Conservation (phyloP, 2,329 filamentous ascomycete species). For the Colletotrichum tabaci region DNA sequence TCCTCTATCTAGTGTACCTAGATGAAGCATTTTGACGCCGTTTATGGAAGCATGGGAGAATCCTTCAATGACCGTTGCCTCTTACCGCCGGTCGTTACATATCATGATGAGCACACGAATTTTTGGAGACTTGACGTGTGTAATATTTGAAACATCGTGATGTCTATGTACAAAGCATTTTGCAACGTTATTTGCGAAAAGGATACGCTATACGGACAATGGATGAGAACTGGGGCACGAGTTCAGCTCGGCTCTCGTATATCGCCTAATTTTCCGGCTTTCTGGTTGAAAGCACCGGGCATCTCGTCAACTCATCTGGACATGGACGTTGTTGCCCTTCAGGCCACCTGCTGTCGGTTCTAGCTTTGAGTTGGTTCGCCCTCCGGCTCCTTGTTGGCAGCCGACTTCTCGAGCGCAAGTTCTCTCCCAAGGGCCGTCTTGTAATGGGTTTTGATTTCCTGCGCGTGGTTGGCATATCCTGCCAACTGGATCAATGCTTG, state of each 20-base stretch:
- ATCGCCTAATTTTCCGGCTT: background rate
- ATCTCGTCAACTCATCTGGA: background rate
- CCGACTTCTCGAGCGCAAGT: constrained; percentile 8
- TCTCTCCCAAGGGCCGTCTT: constrained; percentile 47
- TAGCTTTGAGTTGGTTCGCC: background rate
- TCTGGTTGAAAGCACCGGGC: too few relatives aligned
- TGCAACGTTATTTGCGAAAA: too few relatives aligned
- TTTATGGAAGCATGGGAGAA: constrained; percentile 81
- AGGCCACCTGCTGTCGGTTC: background rate
- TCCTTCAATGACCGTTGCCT: constrained; percentile 74
- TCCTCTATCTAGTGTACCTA: constrained; percentile 80
- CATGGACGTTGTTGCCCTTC: background rate
- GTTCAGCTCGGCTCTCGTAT: background rate
- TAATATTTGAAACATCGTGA: constrained; percentile 3
- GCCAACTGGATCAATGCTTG: constrained; percentile 43
- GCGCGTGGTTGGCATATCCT: constrained; percentile 46
- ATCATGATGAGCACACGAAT: constrained; percentile 19
- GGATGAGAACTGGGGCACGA: too few relatives aligned
- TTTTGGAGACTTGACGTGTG: background rate
- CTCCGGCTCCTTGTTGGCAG: background rate
- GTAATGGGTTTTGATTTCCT: constrained; percentile 41
- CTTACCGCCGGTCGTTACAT: constrained; percentile 84
- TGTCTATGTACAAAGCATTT: background rate
- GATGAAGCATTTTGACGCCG: constrained; percentile 73
- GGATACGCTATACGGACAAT: too few relatives aligned